phyloP scores from a whole-genome alignment of 805 yeast genomes.

The Isabelozyma rhagii region DNA sequence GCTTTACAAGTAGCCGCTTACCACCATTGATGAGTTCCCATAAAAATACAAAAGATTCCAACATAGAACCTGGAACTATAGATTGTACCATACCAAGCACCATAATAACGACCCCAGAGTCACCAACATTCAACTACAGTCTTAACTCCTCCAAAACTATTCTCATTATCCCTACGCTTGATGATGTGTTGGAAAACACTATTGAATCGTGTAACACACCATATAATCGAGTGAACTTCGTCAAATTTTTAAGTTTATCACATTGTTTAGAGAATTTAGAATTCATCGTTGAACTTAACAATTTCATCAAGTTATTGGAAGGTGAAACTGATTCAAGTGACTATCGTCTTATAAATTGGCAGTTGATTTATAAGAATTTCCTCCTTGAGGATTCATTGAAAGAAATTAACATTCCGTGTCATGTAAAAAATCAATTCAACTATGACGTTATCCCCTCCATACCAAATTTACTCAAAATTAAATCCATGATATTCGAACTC shows the following conservation, averaged over 20 bases:
- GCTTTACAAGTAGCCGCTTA: neutral
- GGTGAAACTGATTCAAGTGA: constrained; percentile 4
- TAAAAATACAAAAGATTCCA: neutral
- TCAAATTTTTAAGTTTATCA: constrained; percentile 19
- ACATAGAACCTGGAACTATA: neutral
- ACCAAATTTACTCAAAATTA: constrained; percentile 11
- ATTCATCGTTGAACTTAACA: constrained; percentile 24
- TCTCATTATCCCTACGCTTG: neutral
- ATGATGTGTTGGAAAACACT: neutral
- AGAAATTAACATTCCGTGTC: constrained; percentile 33
- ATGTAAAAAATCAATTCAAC: constrained; percentile 15
- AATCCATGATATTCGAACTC: constrained; percentile 23
- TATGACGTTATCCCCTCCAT: constrained; percentile 16
- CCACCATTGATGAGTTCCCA: neutral
- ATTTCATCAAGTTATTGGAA: constrained; percentile 5
- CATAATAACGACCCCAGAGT: neutral
- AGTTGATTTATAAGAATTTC: constrained; percentile 20
- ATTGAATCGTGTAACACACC: constrained; percentile 1
- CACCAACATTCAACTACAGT: neutral
- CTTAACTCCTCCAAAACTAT: neutral
- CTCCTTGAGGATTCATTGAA: constrained; percentile 24
- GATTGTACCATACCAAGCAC: neutral
- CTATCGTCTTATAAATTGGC: constrained; percentile 18
- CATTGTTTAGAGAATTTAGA: constrained; percentile 39
- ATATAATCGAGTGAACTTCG: constrained; percentile 13